These are phyloP conservation scores for Scheffersomyces ergatensis DNA, from an alignment of 805 yeast genomes.

Conservation along the genomic window DNA sequence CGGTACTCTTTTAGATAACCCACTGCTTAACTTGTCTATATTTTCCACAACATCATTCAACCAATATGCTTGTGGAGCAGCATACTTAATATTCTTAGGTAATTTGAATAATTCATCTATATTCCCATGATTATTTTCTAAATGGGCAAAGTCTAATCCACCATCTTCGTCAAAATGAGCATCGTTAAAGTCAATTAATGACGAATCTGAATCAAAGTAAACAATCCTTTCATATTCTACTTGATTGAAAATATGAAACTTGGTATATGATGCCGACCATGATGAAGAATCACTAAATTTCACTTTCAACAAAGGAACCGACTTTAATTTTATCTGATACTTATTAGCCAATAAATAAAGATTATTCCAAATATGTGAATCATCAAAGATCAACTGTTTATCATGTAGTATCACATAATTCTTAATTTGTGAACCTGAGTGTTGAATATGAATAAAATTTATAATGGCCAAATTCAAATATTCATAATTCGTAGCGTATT, in stretches of 20 bases:
- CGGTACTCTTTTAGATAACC: conserved; percentile 5
- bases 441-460: conserved; percentile 36
- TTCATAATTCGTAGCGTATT: conserved; percentile 53
- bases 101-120: conserved; percentile 30
- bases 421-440: conserved; percentile 36
- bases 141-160: background rate
- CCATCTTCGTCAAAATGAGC: conserved; percentile 6
- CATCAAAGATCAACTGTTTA: conserved; percentile 11
- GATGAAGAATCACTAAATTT: conserved; percentile 16
- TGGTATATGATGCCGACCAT: conserved; percentile 56
- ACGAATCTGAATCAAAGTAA: conserved; percentile 59
- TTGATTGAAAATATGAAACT: conserved; percentile 50
- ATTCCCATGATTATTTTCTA: conserved; percentile 9
- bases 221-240: conserved; percentile 51
- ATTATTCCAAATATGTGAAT: conserved; percentile 10
- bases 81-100: conserved; percentile 21
- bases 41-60: conserved; percentile 17
- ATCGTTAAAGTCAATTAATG: conserved; percentile 26
- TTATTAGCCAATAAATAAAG: conserved; percentile 11
- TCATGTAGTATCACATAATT: conserved; percentile 45
- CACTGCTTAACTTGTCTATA: conserved; percentile 2
- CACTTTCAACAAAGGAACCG: conserved; percentile 16
- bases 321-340: conserved; percentile 22
- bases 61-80: conserved; percentile 38
- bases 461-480: conserved; percentile 54